Base-by-base conservation (phyloP, 139 green algal species). In the Pseudopediastrum boryanum region DNA sequence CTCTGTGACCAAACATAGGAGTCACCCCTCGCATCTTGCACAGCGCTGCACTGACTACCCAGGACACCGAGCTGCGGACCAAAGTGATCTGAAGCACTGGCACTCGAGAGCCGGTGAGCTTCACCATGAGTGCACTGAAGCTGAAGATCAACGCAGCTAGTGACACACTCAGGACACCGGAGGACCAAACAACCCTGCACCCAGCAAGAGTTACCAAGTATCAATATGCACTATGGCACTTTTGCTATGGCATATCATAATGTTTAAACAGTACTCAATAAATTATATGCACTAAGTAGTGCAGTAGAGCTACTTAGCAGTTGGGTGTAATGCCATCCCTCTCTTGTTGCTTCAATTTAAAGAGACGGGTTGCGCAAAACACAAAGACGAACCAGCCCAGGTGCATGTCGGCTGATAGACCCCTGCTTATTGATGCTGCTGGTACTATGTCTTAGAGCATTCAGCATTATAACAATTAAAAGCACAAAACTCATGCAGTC, bases 71-170 rank as follows among this genome's bases (percentile, higher is more conserved):
- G 23, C 62, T 70, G 23, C 82, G 78, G 6, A 71, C 43, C 4
- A 84, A n/a, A 31, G 85, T 83, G 2, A 88, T 84, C 43, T 88
- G 52, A 39, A 85, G 75, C 52, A 85, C 81, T 21, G 84, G 84
- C 29, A 88, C 62, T 25, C 71, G 36, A 7, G 56, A 39, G 7
- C 56, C 70, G 31, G 75, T 59, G 19, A 79, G 39, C 43, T 86
- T 83, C 16, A 84, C 78, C 13, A 65, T 72, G 44, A 84, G 41
- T 12, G 63, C 59, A 5, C 29, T 58, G 13, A 84, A 10, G 38
- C 50, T 44, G 44, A 81, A 78, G 4, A 54, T 68, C n/a, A 75
- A 69, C 9, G 65, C 71, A 35, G 71, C 51, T 1, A 65, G 9
- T 2, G 69, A 42, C 36, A 78, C 58, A 16, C 71, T 70, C 6